Evolutionary conservation across 1,139 yeast species (phyloP).

Genomic region (Magnusiomyces tetraspermus): DNA sequence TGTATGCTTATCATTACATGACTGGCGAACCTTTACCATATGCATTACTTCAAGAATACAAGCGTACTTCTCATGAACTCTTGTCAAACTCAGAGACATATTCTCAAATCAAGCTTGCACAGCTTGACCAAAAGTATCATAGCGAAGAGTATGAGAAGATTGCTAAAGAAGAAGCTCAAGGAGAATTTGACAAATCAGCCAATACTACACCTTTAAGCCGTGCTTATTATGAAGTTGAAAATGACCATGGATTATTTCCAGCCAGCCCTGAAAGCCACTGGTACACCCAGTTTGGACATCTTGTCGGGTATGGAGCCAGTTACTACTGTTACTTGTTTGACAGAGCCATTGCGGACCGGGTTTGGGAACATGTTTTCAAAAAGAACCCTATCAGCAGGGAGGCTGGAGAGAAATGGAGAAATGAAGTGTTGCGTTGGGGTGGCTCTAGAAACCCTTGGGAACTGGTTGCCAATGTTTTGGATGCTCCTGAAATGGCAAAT

Average conservation of each 20-base stretch:
- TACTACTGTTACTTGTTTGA: constrained; percentile 89
- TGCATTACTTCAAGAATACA: constrained; percentile 16
- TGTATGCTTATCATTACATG: constrained; percentile 64
- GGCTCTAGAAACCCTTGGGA: constrained; percentile 88
- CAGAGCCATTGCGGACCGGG: constrained; percentile 80
- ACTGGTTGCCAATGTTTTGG: constrained; percentile 71
- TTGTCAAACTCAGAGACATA: constrained; percentile 67
- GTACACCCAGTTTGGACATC: constrained; percentile 92
- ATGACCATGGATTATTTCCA: constrained; percentile 33
- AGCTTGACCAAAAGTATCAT: constrained; percentile 76
- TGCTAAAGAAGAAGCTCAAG: neutral
- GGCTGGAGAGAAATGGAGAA: constrained; percentile 67
- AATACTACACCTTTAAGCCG: constrained; percentile 45
- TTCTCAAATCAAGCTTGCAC: constrained; percentile 84
- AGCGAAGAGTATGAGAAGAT: constrained; percentile 14
- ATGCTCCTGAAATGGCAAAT: constrained; percentile 44
- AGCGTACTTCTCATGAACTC: constrained; percentile 42
- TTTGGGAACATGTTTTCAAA: constrained; percentile 66
- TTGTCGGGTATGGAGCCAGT: constrained; percentile 89
- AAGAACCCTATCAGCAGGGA: constrained; percentile 53
- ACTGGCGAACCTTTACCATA: constrained; percentile 56
- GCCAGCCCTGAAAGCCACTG: constrained; percentile 50
- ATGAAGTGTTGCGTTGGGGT: constrained; percentile 79
- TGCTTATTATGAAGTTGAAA: constrained; percentile 55
- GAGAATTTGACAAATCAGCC: neutral